These are phyloP conservation scores for Metschnikowia cerradonensis DNA, from an alignment of 805 yeast genomes.

Conservation along the genomic window DNA sequence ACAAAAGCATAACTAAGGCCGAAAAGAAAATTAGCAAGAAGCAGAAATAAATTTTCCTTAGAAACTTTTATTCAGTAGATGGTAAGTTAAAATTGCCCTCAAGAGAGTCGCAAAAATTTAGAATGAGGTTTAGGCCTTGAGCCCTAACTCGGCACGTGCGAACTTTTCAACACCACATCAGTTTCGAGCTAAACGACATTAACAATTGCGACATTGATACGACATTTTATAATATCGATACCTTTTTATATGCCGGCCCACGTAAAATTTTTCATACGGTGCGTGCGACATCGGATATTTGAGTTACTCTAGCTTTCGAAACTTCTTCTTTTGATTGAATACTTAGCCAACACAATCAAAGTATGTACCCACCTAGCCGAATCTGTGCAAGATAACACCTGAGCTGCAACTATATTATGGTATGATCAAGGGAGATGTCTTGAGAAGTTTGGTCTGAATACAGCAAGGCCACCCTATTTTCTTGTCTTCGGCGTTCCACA, in stretches of 20 bases:
- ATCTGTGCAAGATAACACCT: not conserved
- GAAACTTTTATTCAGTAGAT: not conserved
- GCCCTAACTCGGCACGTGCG: constrained; percentile 5
- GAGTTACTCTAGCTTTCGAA: constrained; percentile 2
- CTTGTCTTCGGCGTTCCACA: not conserved
- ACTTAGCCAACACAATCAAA: constrained; percentile 14
- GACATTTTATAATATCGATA: constrained; percentile 8
- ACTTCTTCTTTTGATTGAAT: constrained; percentile 15
- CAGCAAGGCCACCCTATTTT: not conserved
- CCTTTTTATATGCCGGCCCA: constrained; percentile 7
- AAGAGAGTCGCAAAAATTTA: not conserved
- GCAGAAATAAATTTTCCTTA: constrained; percentile 2
- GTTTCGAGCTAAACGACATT: constrained; percentile 1
- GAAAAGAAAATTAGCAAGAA: constrained; percentile 29
- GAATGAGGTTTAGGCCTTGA: not conserved
- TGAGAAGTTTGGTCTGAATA: not conserved
- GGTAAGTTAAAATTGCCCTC: not conserved
- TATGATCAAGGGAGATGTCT: no score
- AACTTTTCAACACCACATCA: not conserved
- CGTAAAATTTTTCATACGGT: constrained; percentile 17
- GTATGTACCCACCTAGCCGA: constrained; percentile 10
- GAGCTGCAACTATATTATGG: no score
- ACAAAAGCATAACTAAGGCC: constrained; percentile 38
- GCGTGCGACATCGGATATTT: constrained; percentile 15
- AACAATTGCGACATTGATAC: constrained; percentile 6